Evolutionary conservation across 2,329 filamentous ascomycete genomes (phyloP).

Genomic region (Cercospora sesami): DNA sequence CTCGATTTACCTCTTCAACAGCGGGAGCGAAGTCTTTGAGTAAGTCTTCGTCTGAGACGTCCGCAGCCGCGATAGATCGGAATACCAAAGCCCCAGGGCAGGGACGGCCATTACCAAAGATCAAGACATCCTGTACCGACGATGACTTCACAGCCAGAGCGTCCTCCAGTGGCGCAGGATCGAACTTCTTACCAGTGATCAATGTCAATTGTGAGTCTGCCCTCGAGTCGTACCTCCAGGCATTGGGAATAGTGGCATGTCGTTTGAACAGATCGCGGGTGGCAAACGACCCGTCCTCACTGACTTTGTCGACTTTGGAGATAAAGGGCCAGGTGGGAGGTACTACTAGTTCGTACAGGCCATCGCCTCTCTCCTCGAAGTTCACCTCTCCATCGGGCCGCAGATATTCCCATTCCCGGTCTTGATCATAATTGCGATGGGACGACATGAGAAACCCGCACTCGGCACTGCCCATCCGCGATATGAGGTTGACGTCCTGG

Average conservation of each 20-base stretch:
- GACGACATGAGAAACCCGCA: constrained; percentile 67
- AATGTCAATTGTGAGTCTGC: constrained; percentile 63
- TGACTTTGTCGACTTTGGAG: constrained; percentile 56
- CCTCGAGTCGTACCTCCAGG: constrained; percentile 64
- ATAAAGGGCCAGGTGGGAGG: constrained; percentile 59
- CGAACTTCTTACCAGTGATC: constrained; percentile 68
- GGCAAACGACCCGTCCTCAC: constrained; percentile 59
- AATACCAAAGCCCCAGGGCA: constrained; percentile 61
- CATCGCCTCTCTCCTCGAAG: constrained; percentile 51
- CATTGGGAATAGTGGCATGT: constrained; percentile 53
- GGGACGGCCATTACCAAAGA: constrained; percentile 61
- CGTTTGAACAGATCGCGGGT: constrained; percentile 63
- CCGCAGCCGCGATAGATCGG: constrained; percentile 37
- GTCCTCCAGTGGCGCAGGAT: constrained; percentile 62
- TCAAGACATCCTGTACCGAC: constrained; percentile 55
- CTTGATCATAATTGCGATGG: constrained; percentile 54
- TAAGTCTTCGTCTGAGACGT: constrained; percentile 42
- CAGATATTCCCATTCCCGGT: constrained; percentile 64
- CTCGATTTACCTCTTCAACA: constrained; percentile 52
- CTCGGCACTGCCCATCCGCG: constrained; percentile 65
- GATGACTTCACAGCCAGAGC: constrained; percentile 49
- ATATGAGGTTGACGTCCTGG: constrained; percentile 57
- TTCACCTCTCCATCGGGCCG: constrained; percentile 45
- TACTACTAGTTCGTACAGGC: constrained; percentile 58
- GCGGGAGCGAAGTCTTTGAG: constrained; percentile 46